Base-by-base conservation (phyloP, 148 eudicot genomes). In the Rhododendron henanense region DNA sequence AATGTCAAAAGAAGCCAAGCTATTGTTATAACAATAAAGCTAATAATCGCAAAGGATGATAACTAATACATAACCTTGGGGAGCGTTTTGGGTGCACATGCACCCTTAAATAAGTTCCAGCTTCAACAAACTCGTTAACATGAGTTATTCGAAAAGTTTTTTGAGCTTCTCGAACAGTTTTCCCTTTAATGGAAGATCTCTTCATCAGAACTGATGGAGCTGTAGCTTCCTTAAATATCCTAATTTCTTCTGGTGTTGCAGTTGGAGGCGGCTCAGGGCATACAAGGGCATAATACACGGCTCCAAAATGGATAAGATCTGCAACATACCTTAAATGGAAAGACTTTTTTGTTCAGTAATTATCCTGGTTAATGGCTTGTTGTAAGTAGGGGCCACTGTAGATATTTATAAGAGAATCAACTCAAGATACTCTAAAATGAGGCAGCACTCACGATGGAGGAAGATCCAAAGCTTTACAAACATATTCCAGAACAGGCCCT, bases 21-120 rank as follows among this genome's bases (percentile, higher is more conserved):
- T 74, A 28, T 18, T 82, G n/a, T 19, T 59, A 59, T 82, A 47
- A 6, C 11, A 59, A 33, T 50, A 33, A 57, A 87, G 55, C 8
- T 44, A 79, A 21, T 77, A 74, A 47, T 48, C 31, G 65, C 80
- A 28, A 85, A n/a, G 31, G 75, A 82, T 39, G 79, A 5, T 23
- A 41, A 33, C 35, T 45, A 83, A 65, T 79, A 45, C 63, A 83
- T 85, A 90, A 97, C 99, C 98, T 94, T 47, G 98, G 99, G 82
- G 91, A 97, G 51, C 99, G 95, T 90, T 94, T 97, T 50, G 99
- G 99, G 86, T 95, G 99, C 51, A 97, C 98, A 87, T 97, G 95
- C 25, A 97, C 94, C 78, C 99, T 94, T 82, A 97, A 90, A 87
- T 97, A 95, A n/a, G 95, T 95, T 82, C 99, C 99, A 84, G 89